A percentile compares a stretch with the other conserved stretches of the same genome.
These are phyloP conservation scores for Ceratocystis cacaofunesta DNA, from an alignment of 2,329 filamentous ascomycete species.

Conservation along the genomic window DNA sequence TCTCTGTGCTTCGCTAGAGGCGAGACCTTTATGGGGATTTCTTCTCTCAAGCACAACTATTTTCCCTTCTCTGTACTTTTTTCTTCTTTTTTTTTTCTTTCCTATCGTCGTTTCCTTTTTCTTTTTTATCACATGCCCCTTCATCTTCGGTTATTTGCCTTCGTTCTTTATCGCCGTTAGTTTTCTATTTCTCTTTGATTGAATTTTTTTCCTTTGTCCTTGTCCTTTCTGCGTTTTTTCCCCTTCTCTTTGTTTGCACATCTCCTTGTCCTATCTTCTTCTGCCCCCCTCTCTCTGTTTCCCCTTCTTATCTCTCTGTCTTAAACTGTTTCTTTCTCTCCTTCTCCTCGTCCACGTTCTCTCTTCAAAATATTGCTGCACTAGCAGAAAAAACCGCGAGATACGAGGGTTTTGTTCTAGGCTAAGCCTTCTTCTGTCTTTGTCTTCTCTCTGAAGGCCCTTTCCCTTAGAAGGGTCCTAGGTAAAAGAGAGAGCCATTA, in stretches of 20 bases:
- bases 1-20: no score
- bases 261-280: conserved; percentile 11
- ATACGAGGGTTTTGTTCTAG: no score
- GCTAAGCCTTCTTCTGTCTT: no score
- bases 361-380: no score
- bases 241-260: background rate
- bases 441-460: no score
- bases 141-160: background rate
- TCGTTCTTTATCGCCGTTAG: background rate
- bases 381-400: no score
- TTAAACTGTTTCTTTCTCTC: conserved; percentile 18
- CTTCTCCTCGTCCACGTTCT: conserved; percentile 18
- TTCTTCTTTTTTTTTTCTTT: conserved; percentile 20
- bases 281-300: background rate
- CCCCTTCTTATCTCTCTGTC: conserved; percentile 17
- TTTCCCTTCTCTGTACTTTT: conserved; percentile 16
- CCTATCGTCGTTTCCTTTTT: conserved; percentile 15
- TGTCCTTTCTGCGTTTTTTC: background rate
- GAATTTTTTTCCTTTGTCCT: background rate
- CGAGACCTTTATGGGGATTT: no score
- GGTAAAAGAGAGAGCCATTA: no score
- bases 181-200: conserved; percentile 18
- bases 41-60: no score
- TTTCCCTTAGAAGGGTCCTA: no score
- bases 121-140: background rate